phyloP scores from a whole-genome alignment of 1,284 basidiomycete species.

The Cystobasidium pallidum region DNA sequence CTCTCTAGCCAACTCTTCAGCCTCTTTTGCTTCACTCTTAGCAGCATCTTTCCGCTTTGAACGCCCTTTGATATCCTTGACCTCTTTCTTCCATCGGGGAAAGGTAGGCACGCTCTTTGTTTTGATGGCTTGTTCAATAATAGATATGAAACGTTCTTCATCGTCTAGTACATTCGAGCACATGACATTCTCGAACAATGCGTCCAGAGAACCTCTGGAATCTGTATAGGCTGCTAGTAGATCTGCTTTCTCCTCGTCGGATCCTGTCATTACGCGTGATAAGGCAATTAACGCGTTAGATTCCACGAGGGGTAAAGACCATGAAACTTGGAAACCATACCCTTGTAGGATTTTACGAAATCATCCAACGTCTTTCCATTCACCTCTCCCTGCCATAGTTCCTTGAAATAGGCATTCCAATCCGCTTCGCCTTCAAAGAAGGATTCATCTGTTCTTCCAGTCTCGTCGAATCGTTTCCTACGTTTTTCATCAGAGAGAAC shows the following conservation, averaged over 20 bases:
- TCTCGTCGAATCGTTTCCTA: conserved; percentile 63
- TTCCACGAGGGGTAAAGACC: too few relatives aligned
- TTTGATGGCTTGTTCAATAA: conserved; percentile 70
- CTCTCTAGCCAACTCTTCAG: conserved; percentile 81
- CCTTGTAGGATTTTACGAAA: conserved; percentile 88
- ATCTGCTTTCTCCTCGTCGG: conserved; percentile 77
- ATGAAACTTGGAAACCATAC: too few relatives aligned
- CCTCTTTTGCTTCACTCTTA: conserved; percentile 79
- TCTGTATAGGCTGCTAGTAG: conserved; percentile 71
- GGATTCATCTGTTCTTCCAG: conserved; percentile 79
- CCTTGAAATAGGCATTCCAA: conserved; percentile 91
- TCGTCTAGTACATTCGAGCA: conserved; percentile 75
- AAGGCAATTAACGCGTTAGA: background rate
- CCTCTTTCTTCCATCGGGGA: conserved; percentile 68
- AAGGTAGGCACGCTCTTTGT: conserved; percentile 64
- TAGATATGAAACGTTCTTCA: conserved; percentile 76
- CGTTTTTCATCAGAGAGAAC: conserved; percentile 77
- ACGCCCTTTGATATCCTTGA: conserved; percentile 75
- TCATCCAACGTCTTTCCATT: conserved; percentile 83
- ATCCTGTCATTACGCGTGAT: conserved; percentile 66
- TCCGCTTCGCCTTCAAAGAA: conserved; percentile 72
- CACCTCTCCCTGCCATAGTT: conserved; percentile 71
- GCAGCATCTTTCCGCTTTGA: conserved; percentile 62
- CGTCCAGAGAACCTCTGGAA: conserved; percentile 70
- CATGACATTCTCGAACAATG: conserved; percentile 80